Evolutionary conservation across 768 basidiomycete genomes (phyloP), one percentile per base, ranked within the genome.

Genomic region (Glaciozyma martinii): DNA sequence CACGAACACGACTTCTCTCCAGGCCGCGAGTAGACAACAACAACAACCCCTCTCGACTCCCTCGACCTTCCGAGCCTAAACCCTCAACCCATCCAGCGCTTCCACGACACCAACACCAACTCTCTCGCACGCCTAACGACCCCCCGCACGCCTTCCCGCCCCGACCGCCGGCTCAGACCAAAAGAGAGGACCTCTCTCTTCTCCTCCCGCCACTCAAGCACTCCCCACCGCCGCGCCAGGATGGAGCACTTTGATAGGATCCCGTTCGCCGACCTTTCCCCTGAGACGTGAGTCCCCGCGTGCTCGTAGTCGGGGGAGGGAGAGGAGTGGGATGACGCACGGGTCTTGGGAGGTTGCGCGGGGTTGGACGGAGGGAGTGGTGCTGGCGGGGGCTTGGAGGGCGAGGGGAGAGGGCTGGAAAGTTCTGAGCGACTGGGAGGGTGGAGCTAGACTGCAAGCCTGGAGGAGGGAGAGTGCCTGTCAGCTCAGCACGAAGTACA

Each of bases 231-330:
- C 21, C 47, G 47, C 23, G 47, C 47, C 23, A 15, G 16, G 21
- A 30, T 32, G 15, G 64, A 61, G 2, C 52, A 65, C 4, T 70
- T 70, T 54, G 68, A 70, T 56, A 63, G 60, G 60, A 70, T 70
- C 47, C 52, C 56, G 4, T 70, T 60, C 30, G 37, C 13, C 4
- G 68, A 70, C 55, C 44, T 70, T 30, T 55, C 37, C 6, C 21
- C 32, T 12, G 68, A 70, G 15, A 21, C 21, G 62, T 66, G 29
- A 49, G 67, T 58, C 32, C 18, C 15, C 42, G 12, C 4, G 23
- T 3, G 42, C 19, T 25, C 29, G 6, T 25, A 27, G 29, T 47
- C 10, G 15, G 44, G 8, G 58, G 16, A 23, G 2, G 23, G 33
- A 56, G 18, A 19, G 13, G 30, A 32, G 23, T 1, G 9, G 37